Evolutionary conservation across 106 monocot species (phyloP).

Genomic region (Alisma plantagoaquatica): DNA sequence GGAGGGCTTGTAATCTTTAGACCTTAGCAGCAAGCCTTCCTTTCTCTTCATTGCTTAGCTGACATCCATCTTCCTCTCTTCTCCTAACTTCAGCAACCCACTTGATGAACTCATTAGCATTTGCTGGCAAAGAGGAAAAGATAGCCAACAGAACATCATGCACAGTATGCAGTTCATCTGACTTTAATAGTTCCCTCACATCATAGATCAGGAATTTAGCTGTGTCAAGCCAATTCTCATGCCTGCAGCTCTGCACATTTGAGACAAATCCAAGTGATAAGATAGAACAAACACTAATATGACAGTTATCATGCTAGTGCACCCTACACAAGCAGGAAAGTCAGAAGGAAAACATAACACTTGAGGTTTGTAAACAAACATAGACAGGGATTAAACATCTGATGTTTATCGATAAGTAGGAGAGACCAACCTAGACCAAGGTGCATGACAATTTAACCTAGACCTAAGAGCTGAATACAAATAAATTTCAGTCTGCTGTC

Average conservation of each 20-base stretch:
- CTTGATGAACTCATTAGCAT: slow-evolving; percentile 81
- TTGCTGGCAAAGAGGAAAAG: slow-evolving; percentile 46
- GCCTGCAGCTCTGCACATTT: slow-evolving; percentile 70
- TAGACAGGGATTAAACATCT: no score
- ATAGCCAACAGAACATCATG: slow-evolving; percentile 41
- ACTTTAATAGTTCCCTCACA: slow-evolving; percentile 49
- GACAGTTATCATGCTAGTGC: no score
- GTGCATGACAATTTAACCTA: no score
- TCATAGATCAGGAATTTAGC: slow-evolving; percentile 73
- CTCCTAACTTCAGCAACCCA: slow-evolving; percentile 87
- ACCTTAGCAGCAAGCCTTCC: slow-evolving; percentile 80
- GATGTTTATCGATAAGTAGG: no score
- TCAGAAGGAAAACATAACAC: no score
- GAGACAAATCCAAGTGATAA: no score
- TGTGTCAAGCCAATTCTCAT: slow-evolving; percentile 61
- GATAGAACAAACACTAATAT: no score
- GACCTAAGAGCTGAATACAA: no score
- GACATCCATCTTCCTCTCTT: slow-evolving; percentile 41
- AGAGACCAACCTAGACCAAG: no score
- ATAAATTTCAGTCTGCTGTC: no score
- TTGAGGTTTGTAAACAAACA: no score
- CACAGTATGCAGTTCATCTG: slow-evolving; percentile 29
- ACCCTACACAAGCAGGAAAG: no score
- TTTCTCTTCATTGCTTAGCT: slow-evolving; percentile 71
- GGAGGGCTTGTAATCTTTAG: neutral